These are phyloP conservation scores for Suillus brevipes DNA, from an alignment of 768 basidiomycete species.

Conservation along the genomic window DNA sequence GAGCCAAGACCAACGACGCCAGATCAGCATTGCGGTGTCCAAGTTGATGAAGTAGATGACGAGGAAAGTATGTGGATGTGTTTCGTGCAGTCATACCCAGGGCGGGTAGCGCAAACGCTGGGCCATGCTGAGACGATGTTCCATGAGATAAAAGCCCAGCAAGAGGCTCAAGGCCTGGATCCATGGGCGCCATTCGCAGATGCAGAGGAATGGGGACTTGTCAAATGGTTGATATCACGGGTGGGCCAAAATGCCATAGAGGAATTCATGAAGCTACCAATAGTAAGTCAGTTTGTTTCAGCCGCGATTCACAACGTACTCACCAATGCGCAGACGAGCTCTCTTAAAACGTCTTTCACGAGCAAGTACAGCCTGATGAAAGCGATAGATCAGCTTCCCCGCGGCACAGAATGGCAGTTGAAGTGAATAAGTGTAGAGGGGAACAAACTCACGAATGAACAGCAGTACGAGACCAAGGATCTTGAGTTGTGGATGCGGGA, in stretches of 20 bases:
- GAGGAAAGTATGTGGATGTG: not conserved
- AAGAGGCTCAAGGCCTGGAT: slow-evolving; percentile 2
- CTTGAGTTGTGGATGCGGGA: slow-evolving; percentile 27
- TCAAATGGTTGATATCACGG: slow-evolving; percentile 19
- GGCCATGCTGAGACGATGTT: slow-evolving; percentile 7
- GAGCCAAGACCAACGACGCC: not conserved
- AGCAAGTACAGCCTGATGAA: slow-evolving; percentile 4
- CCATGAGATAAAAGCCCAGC: slow-evolving; percentile 2
- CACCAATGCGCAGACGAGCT: not conserved
- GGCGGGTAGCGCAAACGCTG: not conserved
- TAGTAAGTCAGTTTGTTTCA: slow-evolving; percentile 20
- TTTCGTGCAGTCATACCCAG: slow-evolving; percentile 1
- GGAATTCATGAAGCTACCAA: slow-evolving; percentile 21
- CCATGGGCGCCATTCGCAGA: slow-evolving; percentile 13
- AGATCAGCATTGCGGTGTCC: not conserved
- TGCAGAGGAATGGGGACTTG: slow-evolving; percentile 21
- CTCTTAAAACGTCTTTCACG: not conserved
- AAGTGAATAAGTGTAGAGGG: slow-evolving; percentile 14
- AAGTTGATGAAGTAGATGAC: not conserved
- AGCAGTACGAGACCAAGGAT: slow-evolving; percentile 8
- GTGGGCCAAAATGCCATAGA: slow-evolving; percentile 22
- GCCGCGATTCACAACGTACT: not conserved
- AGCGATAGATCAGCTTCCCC: slow-evolving; percentile 13
- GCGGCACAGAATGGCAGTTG: slow-evolving; percentile 14
- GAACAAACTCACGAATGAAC: slow-evolving; percentile 11